Conservation (phyloP, 805 yeast species). For the Hanseniaspora meyeri region DNA sequence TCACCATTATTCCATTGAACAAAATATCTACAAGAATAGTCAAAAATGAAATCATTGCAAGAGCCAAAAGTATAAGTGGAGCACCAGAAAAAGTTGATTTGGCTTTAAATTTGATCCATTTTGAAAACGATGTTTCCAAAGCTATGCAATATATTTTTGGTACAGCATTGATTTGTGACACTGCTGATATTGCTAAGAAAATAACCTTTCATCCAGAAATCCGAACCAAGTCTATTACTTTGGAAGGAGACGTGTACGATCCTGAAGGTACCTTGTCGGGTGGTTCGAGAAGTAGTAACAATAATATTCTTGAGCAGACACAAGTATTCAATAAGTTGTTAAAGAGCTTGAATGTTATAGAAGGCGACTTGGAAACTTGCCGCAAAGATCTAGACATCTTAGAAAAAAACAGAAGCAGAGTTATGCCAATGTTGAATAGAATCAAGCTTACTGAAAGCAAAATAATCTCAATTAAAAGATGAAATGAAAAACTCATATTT, state of each 20-base stretch:
- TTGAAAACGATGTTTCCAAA: conserved; percentile 50
- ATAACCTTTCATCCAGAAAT: conserved; percentile 81
- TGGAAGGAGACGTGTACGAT: conserved; percentile 89
- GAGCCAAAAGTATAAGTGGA: conserved; percentile 44
- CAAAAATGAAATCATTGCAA: conserved; percentile 37
- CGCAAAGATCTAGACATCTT: conserved; percentile 33
- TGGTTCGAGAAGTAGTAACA: conserved; percentile 56
- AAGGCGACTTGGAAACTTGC: conserved; percentile 33
- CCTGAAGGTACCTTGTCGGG: conserved; percentile 95
- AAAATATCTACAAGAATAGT: conserved; percentile 57
- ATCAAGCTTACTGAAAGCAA: conserved; percentile 48
- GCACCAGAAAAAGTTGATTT: conserved; percentile 80
- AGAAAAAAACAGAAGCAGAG: conserved; percentile 35
- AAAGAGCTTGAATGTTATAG: conserved; percentile 31
- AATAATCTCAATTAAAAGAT: conserved; percentile 40
- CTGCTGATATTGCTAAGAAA: conserved; percentile 74
- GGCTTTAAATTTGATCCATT: conserved; percentile 74
- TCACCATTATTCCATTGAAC: conserved; percentile 84
- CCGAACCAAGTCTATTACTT: conserved; percentile 69
- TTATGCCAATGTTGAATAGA: conserved; percentile 47
- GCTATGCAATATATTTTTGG: conserved; percentile 95
- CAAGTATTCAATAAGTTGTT: conserved; percentile 47
- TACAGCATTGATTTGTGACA: conserved; percentile 71
- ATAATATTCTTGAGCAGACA: conserved; percentile 49
- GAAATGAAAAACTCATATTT: conserved; percentile 46